Percentiles rank a stretch among this genome's conserved stretches.
Conservation (phyloP, 75 land plant genomes). For the Selaginella moellendorffii region DNA sequence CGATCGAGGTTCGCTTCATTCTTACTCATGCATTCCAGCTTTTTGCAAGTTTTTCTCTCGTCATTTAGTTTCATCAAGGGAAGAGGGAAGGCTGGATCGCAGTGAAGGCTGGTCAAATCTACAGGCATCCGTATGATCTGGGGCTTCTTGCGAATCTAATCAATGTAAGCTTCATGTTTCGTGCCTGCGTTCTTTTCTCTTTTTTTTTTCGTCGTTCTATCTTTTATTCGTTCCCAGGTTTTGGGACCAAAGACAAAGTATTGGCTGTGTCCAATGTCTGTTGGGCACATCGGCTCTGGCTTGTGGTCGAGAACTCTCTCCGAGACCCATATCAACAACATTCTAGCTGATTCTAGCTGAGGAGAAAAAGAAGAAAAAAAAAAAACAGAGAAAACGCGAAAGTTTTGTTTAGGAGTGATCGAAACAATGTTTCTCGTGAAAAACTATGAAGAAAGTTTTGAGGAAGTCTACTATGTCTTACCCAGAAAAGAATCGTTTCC, state of each 20-base stretch:
- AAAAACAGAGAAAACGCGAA: no score
- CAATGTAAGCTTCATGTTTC: constrained; percentile 38
- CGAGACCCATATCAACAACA: neutral
- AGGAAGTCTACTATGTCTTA: neutral
- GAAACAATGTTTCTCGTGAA: neutral
- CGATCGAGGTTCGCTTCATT: constrained; percentile 50
- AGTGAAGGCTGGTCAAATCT: constrained; percentile 56
- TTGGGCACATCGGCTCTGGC: constrained; percentile 66
- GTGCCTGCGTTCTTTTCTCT: neutral
- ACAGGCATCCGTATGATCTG: constrained; percentile 65
- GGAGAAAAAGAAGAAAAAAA: no score
- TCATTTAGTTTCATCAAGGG: constrained; percentile 51
- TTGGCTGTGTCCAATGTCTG: constrained; percentile 72
- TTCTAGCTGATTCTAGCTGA: no score
- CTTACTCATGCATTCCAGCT: neutral
- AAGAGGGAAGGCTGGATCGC: constrained; percentile 60
- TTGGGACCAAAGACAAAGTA: constrained; percentile 56
- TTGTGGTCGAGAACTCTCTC: constrained; percentile 23
- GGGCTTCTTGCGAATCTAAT: constrained; percentile 43
- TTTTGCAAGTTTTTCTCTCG: neutral
- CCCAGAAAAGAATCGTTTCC: neutral
- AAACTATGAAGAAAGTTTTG: neutral
- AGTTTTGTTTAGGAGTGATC: neutral
- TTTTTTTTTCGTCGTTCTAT: neutral
- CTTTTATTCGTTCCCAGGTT: constrained; percentile 32